phyloP scores from a whole-genome alignment of 208 protist genomes.

The Trypanosoma brucei region DNA sequence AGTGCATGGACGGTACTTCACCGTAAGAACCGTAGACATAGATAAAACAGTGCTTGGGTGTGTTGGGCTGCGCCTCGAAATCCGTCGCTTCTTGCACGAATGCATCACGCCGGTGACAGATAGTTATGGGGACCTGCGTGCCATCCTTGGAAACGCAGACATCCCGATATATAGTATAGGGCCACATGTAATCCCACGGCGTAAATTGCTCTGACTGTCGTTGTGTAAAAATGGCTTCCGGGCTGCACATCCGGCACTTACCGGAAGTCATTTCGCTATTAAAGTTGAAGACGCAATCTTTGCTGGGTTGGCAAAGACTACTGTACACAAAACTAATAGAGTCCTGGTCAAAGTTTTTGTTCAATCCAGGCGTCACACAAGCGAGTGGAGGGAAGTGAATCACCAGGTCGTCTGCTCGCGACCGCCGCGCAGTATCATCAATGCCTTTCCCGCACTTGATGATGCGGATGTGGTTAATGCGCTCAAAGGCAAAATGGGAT shows the following conservation, averaged over 20 bases:
- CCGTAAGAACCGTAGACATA: slow-evolving; percentile 91
- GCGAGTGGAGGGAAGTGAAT: slow-evolving; percentile 82
- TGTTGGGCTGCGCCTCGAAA: slow-evolving; percentile 83
- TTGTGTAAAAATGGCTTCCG: slow-evolving; percentile 86
- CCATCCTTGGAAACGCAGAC: slow-evolving; percentile 79
- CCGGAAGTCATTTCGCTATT: slow-evolving; percentile 67
- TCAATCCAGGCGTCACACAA: slow-evolving; percentile 77
- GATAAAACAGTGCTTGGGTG: slow-evolving; percentile 85
- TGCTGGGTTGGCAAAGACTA: slow-evolving; percentile 74
- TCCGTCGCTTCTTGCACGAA: slow-evolving; percentile 89
- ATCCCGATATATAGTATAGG: slow-evolving; percentile 89
- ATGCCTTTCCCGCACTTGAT: slow-evolving; percentile 76
- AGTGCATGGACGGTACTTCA: slow-evolving; percentile 89
- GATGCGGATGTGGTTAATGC: slow-evolving; percentile 77
- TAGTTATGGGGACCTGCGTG: slow-evolving; percentile 86
- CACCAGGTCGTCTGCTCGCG: slow-evolving; percentile 68
- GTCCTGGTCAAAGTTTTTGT: slow-evolving; percentile 88
- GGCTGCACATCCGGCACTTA: slow-evolving; percentile 52
- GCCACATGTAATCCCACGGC: slow-evolving; percentile 92
- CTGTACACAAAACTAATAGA: slow-evolving; percentile 88
- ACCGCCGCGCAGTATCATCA: slow-evolving; percentile 40
- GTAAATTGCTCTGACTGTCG: slow-evolving; percentile 89
- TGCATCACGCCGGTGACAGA: slow-evolving; percentile 81
- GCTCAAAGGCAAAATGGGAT: slow-evolving; percentile 81
- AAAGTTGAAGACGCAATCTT: slow-evolving; percentile 85